These are phyloP conservation scores for Bruguiera sexangula DNA, from an alignment of 345 rosid species.

Conservation along the genomic window DNA sequence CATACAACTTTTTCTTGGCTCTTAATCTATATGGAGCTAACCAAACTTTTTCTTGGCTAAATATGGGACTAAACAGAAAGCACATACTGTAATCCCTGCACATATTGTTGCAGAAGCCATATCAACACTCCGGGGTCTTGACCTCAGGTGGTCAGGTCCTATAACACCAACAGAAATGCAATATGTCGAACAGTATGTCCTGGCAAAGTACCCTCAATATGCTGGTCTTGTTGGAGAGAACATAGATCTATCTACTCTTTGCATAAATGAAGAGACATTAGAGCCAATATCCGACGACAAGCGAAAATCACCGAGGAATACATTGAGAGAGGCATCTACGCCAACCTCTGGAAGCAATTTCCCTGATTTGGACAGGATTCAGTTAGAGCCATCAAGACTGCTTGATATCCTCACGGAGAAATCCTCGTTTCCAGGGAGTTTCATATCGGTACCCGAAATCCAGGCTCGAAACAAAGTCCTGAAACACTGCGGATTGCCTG, in stretches of 20 bases:
- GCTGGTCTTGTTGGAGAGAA: slow-evolving; percentile 53
- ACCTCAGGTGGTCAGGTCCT: slow-evolving; percentile 69
- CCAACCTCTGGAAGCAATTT: slow-evolving; percentile 38
- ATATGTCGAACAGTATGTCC: slow-evolving; percentile 59
- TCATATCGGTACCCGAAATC: slow-evolving; percentile 67
- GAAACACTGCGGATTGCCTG: slow-evolving; percentile 58
- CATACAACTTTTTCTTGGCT: neutral
- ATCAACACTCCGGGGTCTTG: slow-evolving; percentile 62
- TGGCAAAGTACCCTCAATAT: slow-evolving; percentile 67
- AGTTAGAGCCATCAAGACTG: slow-evolving; percentile 59
- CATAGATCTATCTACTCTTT: slow-evolving; percentile 50
- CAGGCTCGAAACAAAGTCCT: slow-evolving; percentile 58
- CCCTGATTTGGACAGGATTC: slow-evolving; percentile 51
- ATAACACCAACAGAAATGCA: slow-evolving; percentile 68
- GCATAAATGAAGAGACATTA: slow-evolving; percentile 45
- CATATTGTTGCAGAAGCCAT: slow-evolving; percentile 77
- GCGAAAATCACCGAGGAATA: slow-evolving; percentile 40
- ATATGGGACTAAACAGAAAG: slow-evolving; percentile 41
- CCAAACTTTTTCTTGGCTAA: neutral
- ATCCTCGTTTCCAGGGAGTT: slow-evolving; percentile 66
- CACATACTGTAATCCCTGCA: slow-evolving; percentile 55
- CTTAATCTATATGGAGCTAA: neutral
- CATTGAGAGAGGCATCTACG: slow-evolving; percentile 34
- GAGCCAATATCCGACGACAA: slow-evolving; percentile 36
- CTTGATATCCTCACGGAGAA: slow-evolving; percentile 62